These are phyloP conservation scores for Alternaria atra DNA, from an alignment of 2,329 filamentous ascomycete species.

Conservation along the genomic window DNA sequence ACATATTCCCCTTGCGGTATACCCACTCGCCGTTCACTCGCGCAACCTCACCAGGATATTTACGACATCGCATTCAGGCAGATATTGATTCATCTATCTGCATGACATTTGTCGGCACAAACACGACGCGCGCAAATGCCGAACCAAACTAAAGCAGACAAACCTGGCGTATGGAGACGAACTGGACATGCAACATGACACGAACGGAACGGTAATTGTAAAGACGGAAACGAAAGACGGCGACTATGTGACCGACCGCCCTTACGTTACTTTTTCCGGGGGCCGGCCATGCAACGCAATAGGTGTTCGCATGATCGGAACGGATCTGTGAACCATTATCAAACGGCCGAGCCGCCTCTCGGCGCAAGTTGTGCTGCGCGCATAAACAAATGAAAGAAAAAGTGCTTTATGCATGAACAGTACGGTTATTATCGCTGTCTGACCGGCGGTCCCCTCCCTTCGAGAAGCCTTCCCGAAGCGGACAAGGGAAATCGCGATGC, in stretches of 20 bases:
- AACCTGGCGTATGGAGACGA: constrained; percentile 21
- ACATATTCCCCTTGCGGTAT: constrained; percentile 5
- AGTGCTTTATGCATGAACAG: constrained; percentile 9
- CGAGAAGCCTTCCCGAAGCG: constrained; percentile 34
- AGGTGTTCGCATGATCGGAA: constrained; percentile 22
- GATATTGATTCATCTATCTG: constrained; percentile 1
- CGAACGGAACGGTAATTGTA: constrained; percentile 12
- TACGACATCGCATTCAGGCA: constrained; percentile 25
- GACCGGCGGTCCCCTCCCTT: constrained; percentile 27
- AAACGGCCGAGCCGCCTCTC: constrained; percentile 25
- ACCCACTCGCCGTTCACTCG: constrained; percentile 21
- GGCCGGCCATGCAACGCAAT: constrained; percentile 15
- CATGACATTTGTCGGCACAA: constrained; percentile 22
- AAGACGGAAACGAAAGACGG: constrained; percentile 4
- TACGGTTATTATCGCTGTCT: constrained; percentile 2
- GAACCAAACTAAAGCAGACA: constrained; percentile 14
- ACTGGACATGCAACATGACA: constrained; percentile 24
- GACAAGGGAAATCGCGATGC: not conserved
- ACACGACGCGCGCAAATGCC: constrained; percentile 18
- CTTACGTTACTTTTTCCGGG: constrained; percentile 18
- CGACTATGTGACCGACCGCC: constrained; percentile 14
- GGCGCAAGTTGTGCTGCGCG: not conserved
- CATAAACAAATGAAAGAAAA: constrained; percentile 1
- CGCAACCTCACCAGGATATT: constrained; percentile 7
- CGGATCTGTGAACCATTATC: constrained; percentile 40